A percentile compares a stretch with the other conserved stretches of the same genome.
Conservation (phyloP, 768 basidiomycete species). For the Suillus ampliporus region DNA sequence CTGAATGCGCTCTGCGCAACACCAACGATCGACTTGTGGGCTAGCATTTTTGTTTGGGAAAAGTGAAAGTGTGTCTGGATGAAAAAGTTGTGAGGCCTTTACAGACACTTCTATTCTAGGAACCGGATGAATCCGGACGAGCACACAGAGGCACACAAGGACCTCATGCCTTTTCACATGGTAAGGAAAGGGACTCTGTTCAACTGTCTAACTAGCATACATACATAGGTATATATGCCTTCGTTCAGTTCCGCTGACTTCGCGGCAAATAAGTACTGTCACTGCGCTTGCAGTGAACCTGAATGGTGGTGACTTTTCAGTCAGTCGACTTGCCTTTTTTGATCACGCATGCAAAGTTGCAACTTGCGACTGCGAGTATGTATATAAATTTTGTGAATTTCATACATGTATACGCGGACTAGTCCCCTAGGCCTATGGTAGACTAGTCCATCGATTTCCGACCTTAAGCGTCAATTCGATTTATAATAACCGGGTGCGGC, state of each 20-base stretch:
- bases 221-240: not conserved
- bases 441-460: not conserved
- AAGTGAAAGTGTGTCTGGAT: constrained; percentile 24
- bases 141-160: not conserved
- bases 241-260: not conserved
- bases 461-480: not conserved
- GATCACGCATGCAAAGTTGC: too few species aligned
- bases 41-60: constrained; percentile 56
- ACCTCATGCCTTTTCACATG: not conserved
- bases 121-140: constrained; percentile 9
- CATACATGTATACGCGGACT: not conserved
- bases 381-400: not conserved
- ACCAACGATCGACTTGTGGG: constrained; percentile 59
- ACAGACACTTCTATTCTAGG: constrained; percentile 12
- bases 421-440: too few species aligned
- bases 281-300: not conserved
- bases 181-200: not conserved
- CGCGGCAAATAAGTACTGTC: not conserved
- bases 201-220: too few species aligned
- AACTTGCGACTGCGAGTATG: too few species aligned
- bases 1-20: constrained; percentile 58
- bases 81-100: constrained; percentile 16
- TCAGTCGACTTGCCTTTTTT: not conserved
- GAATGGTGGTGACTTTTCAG: not conserved
- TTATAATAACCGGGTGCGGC: not conserved